These are phyloP conservation scores for Phytophthora niederhauseri DNA, from an alignment of 352 stramenopile genomes.

Conservation along the genomic window DNA sequence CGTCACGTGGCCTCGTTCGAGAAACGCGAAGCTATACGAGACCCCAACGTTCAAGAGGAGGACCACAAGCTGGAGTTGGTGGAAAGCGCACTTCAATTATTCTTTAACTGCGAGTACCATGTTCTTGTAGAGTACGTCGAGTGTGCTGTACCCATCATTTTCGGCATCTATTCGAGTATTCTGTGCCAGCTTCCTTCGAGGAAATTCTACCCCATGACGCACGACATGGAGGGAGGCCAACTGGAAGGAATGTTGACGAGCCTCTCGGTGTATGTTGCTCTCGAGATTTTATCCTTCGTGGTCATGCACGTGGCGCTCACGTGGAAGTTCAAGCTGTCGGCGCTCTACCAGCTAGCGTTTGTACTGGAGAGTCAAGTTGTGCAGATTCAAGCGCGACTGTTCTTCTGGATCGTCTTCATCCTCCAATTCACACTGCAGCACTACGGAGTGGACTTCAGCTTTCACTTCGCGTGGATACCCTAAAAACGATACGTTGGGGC, in stretches of 20 bases:
- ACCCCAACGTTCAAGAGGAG: background rate
- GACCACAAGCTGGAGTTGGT: slow-evolving; percentile 9
- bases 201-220: slow-evolving; percentile 20
- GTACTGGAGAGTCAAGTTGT: slow-evolving; percentile 26
- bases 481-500: too few relatives aligned
- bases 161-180: slow-evolving; percentile 14
- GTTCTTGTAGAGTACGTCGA: slow-evolving; percentile 28
- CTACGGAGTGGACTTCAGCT: slow-evolving; percentile 22
- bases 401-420: slow-evolving; percentile 28
- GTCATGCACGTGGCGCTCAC: slow-evolving; percentile 21
- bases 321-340: slow-evolving; percentile 25
- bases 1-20: slow-evolving; percentile 1
- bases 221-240: slow-evolving; percentile 13
- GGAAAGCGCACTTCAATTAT: slow-evolving; percentile 12
- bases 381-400: slow-evolving; percentile 23
- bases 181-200: slow-evolving; percentile 14
- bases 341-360: slow-evolving; percentile 23
- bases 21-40: slow-evolving; percentile 2
- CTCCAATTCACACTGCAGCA: slow-evolving; percentile 27
- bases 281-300: slow-evolving; percentile 18
- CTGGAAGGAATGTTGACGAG: slow-evolving; percentile 11
- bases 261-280: slow-evolving; percentile 11
- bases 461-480: slow-evolving; percentile 24
- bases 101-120: slow-evolving; percentile 33
- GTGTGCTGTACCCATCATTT: slow-evolving; percentile 26